These are phyloP conservation scores for Scedosporium boydii DNA, from an alignment of 2,329 filamentous ascomycete genomes.

Conservation along the genomic window DNA sequence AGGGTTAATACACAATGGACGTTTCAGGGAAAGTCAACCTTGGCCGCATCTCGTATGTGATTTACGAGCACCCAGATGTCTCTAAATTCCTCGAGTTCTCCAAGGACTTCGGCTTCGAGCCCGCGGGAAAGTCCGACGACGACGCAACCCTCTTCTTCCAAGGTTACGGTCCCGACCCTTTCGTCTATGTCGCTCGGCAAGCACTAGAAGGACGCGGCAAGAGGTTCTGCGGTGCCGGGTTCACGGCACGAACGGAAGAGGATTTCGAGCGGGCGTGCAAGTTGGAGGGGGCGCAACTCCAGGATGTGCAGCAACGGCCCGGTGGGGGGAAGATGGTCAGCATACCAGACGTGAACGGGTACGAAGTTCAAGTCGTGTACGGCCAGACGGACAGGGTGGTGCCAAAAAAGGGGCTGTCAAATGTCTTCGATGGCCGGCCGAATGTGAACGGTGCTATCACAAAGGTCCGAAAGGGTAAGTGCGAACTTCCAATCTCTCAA, in stretches of 20 bases:
- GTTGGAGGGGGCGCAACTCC: background rate
- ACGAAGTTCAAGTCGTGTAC: background rate
- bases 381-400: background rate
- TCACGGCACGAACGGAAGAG: background rate
- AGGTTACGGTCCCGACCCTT: conserved; percentile 40
- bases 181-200: conserved; percentile 32
- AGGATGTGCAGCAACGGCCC: background rate
- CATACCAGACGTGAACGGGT: background rate
- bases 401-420: background rate
- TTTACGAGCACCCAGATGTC: conserved; percentile 17
- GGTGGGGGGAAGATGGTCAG: background rate
- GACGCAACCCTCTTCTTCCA: conserved; percentile 31
- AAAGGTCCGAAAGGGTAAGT: conserved; percentile 14
- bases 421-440: background rate
- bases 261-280: background rate
- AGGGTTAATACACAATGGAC: conserved; percentile 4
- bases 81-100: conserved; percentile 16
- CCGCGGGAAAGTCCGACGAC: conserved; percentile 11
- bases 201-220: conserved; percentile 11
- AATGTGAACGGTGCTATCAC: background rate
- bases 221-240: background rate
- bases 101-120: conserved; percentile 17
- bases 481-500: conserved; percentile 20
- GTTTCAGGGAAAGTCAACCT: conserved; percentile 14
- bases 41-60: conserved; percentile 9